Evolutionary conservation across 2,329 filamentous ascomycete genomes (phyloP), one percentile per base, ranked within the genome.

Genomic region (Cercospora sesami): DNA sequence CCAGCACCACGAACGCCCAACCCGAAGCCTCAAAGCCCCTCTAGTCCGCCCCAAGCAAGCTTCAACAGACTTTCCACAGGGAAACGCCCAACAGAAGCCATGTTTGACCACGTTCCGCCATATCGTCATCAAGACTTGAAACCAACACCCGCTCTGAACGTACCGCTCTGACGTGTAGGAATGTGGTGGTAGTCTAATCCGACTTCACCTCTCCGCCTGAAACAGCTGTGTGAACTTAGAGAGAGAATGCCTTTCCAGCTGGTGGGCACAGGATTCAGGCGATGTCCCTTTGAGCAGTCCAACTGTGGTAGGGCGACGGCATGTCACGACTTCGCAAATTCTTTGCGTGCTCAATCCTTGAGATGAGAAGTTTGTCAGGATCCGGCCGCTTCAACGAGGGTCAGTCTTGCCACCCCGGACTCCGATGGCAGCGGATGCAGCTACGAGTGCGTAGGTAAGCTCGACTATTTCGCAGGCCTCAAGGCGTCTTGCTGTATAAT

Each of bases 31-130:
- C 26, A 14, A 31, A 30, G 53, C 53, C 53, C 30, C 2, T 8
- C 26, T 7, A 58, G 30, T 6, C 21, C 26, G 26, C 23, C 26
- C 23, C 16, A 58, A 58, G 45, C 45, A 39, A 60, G 31, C 58
- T 60, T 6, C 18, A 36, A 26, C 58, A 26, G 36, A 36, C 31
- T 45, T 36, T 58, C 53, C 53, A 58, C 53, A 10, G 8, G 12
- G 14, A 23, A 58, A 64, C 62, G 31, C 16, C 31, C 26, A 30
- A 18, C 31, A 42, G 9, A 64, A 64, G 62, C 62, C 62, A 64
- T 64, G 62, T 64, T 64, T 64, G 48, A 64, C 48, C 28, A 63
- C 16, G 21, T 58, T 58, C 61, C 28, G 61, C 45, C 26, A 57
- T 26, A 30, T 23, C 31, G 30, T 51, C 31, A 21, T 36, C 30